These are phyloP conservation scores for Carex sylvatica DNA, from an alignment of 202 grass and related monocot genomes.

Conservation along the genomic window DNA sequence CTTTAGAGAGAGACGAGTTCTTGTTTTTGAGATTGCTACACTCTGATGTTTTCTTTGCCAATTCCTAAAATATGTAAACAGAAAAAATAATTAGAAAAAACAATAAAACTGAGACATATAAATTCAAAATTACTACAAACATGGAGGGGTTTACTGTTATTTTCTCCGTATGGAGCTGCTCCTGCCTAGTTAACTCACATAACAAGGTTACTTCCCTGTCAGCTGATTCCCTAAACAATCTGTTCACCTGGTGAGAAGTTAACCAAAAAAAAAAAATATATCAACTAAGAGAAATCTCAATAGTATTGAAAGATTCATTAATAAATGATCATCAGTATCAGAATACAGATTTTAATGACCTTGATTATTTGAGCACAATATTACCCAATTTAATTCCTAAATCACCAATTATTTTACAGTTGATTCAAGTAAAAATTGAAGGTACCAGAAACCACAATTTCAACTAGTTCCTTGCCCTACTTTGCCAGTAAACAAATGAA, in stretches of 20 bases:
- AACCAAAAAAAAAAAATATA: neutral
- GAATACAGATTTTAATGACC: neutral
- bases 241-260: constrained; percentile 28
- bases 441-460: neutral
- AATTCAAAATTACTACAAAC: neutral
- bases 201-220: constrained; percentile 27
- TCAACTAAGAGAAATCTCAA: neutral
- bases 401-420: neutral
- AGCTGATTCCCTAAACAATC: constrained; percentile 50
- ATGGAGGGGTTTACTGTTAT: constrained; percentile 36
- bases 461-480: neutral
- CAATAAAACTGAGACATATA: neutral
- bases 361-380: neutral
- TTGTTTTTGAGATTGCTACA: constrained; percentile 70
- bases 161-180: constrained; percentile 53
- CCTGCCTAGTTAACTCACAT: constrained; percentile 48
- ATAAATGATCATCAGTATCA: neutral
- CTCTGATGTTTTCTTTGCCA: constrained; percentile 58
- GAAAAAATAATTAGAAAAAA: constrained; percentile 4
- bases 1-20: constrained; percentile 59
- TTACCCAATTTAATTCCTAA: neutral
- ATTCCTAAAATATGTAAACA: constrained; percentile 40
- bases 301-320: neutral
- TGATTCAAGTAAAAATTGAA: neutral
- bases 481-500: neutral